Base-by-base conservation (phyloP, 345 rosid genomes). In the Hibiscus mutabilis region DNA sequence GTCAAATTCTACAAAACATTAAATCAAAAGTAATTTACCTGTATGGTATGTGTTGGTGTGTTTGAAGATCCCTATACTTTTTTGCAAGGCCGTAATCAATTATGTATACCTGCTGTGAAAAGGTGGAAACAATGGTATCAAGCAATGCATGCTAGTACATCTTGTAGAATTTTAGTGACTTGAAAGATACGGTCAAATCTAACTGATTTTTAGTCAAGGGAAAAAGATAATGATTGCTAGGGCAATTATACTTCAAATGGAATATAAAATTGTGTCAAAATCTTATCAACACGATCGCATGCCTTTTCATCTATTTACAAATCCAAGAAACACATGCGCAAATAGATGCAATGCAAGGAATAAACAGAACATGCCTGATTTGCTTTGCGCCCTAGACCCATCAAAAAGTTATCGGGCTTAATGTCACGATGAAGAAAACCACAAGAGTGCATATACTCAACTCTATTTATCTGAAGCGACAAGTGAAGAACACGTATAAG, bases 351-450 rank as follows among this genome's bases (percentile, higher is more conserved):
- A 68, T 27, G 33, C 13, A 40, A 29, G 14, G 19, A 60, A 58
- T 56, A 25, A n/a, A 21, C 15, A 24, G 67, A 68, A 62, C 24
- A 10, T 74, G 85, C 98, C 89, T 90, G 98, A 85, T 92, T 92
- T 49, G 97, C 92, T 85, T 92, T 90, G 80, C 93, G 93, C 33
- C 98, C 97, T 19, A 92, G 77, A 73, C 98, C 93, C 98, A 91
- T 93, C 78, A 91, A 84, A 66, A 91, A 93, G 84, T 91, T 89
- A 72, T 91, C 96, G 9, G 97, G 97, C 84, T 93, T 93, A 60
- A 93, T 89, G 81, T 93, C 97, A 79, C 98, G 97, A 66, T 93
- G 97, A 71, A 91, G 91, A 76, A 93, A 91, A 21, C 98, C 97
- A 56, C 92, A 86, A 10, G 85, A 81, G 69, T 93, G 98, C 93